Evolutionary conservation across 176 grass and related monocot genomes (phyloP), one percentile per base, ranked within the genome.

Genomic region (Alopecurus myosuroides): DNA sequence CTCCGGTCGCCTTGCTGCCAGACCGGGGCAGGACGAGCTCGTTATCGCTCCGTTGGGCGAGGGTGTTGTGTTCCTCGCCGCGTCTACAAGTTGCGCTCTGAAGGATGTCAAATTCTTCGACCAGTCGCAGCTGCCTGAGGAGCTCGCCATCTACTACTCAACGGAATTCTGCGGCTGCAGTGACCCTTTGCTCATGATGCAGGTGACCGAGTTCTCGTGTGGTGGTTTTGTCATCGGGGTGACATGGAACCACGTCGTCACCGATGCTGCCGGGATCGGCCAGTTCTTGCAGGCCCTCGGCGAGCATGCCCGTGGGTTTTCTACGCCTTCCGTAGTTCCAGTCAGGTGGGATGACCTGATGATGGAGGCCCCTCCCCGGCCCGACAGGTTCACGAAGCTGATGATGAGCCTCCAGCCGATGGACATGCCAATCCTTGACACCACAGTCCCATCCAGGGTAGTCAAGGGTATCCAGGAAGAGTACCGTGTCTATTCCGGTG

Each of bases 161-260:
- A 29, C 13, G 13, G 26, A 22, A 3, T 17, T 29, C 18, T 52
- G 17, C 17, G 29, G 73, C 3, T 5, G 9, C n/a, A 7, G 17
- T 11, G 46, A 76, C 17, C 73, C 73, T 9, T 12, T 53, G 48
- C 9, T 76, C 39, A 19, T 74, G 11, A n/a, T 83, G 28, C 69
- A 83, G 81, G 81, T 83, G 11, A 83, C 81, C 3, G 37, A n/a
- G 68, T 83, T 83, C 81, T 15, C 68, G 0, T 83, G 68, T 52
- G 81, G 81, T 7, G 52, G 81, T 0, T 83, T 83, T 39, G 26
- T 61, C 28, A 25, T 74, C 39, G 81, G 81, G 6, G 65, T 74
- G 26, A 83, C 81, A 11, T 83, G 28, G 53, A 83, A 83, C 68
- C 81, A 83, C 11, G 25, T 4, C 34, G 80, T 65, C n/a, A 0